Evolutionary conservation across 1,284 basidiomycete genomes (phyloP), one percentile per base, ranked within the genome.

Genomic region (Sphagnurus paluster): DNA sequence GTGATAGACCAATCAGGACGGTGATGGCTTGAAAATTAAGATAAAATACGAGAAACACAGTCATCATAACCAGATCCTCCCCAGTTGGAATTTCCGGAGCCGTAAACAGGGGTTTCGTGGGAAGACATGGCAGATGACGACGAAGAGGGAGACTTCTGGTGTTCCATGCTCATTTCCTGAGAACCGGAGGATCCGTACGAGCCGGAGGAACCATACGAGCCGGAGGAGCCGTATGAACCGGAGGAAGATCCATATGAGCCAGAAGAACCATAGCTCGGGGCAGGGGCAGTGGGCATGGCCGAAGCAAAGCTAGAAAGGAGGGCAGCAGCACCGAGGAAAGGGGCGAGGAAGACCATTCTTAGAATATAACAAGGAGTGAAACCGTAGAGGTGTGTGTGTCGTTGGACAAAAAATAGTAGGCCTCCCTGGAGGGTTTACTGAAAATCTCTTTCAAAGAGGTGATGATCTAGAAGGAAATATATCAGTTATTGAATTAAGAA

Each of bases 381-480:
- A 76, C 70, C 68, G 76, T 76, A 59, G 69, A 74, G 68, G 70
- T 70, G 69, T 71, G 64, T 65, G 58, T 72, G 72, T 72, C 64
- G 68, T 67, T 62, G 66, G 71, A 72, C 62, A 65, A 62, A 61
- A 65, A 59, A 63, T 68, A 61, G 57, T 65, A 60, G 68, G 71
- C 77, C 80, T 79, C 78, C 74, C 77, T 67, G 78, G 67, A 77
- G 73, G 74, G 67, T 64, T 69, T 66, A 67, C 63, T 66, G 70
- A 68, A 67, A 65, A 63, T 69, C 79, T 84, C 82, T 85, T 67
- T 83, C 83, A 80, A 86, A 85, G 82, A 84, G 77, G 32, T 39
- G 24, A 71, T 74, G 76, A 80, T 80, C 78, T 80, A 21, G 24
- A 28, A 50, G 39, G 34, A 35, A 19, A 35, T 59, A 19, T 60